Base-by-base conservation (phyloP, 352 stramenopile species). In the Globisporangium yorkense region DNA sequence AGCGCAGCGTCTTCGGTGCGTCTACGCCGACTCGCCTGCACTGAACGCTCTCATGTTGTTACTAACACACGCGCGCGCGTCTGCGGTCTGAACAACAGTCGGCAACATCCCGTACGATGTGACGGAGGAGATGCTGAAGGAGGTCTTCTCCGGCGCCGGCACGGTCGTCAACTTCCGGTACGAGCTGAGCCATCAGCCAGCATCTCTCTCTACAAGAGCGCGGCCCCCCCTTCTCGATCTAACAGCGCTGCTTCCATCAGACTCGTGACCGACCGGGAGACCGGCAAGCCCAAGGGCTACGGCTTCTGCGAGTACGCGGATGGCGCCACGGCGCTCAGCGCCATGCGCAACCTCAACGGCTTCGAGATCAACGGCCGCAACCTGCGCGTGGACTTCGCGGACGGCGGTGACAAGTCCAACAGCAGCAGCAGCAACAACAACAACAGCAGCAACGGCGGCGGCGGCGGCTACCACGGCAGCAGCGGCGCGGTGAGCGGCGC, bases 61-160 rank as follows among this genome's bases (percentile, higher is more conserved):
- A 5, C 12, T 43, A 5, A 9, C 35, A 27, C 51, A 18, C 41
- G 7, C 31, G 41, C 16, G 1, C 48, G 20, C 21, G 21, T 24
- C 21, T 24, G 21, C 21, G 21, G 21, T 24, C 21, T 24, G 21
- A 24, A 1, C 50, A 33, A 39, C 63, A 94, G 84, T 94, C 45
- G 84, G 84, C 59, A 94, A 94, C 65, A 94, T 94, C 52, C 84
- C 84, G 49, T 94, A 94, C 65, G 84, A 94, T 77, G 84, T 94
- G 46, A 89, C 84, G 13, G 84, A 94, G 48, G 84, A 94, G 10
- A 82, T 82, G 80, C 82, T 94, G 41, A 87, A 86, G 61, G 82
- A 94, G 64, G 88, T 94, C 54, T 94, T 94, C 71, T 92, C 84
- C 10, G 82, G 88, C 53, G 84, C 81, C 15, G 84, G 84, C 27